Base-by-base conservation (phyloP, 2,329 filamentous ascomycete species). In the Aureobasidium leucospermi region DNA sequence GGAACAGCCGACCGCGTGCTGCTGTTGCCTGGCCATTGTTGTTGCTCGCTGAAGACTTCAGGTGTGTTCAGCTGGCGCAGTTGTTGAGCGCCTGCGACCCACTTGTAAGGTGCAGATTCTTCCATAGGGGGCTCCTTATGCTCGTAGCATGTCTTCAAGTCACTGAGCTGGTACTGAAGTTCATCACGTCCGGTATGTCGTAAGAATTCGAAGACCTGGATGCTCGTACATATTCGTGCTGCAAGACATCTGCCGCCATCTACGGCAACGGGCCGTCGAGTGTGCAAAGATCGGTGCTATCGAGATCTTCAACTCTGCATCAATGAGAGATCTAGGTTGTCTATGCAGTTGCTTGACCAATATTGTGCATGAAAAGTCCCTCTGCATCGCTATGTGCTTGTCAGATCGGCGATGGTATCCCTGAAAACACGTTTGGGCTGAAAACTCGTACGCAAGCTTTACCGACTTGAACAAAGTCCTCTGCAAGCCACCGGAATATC, bases 31-130 rank as follows among this genome's bases (percentile, higher is more conserved):
- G 23, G 23, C 23, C 23, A 23, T 23, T 23, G 23, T 23, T 28
- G 16, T 16, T 19, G 10, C 38, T 38, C 23, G 32, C 47, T 36
- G 32, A 23, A 19, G 31, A 38, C 19, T 31, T 52, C 8, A 29
- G 23, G 15, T 52, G 15, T 52, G 8, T 13, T 52, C 48, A 52
- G 48, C 48, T 52, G 48, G 23, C 36, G 23, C 16, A 13, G 34
- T 51, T 11, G 48, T 52, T 41, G 48, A 41, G 48, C 48, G 48
- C 36, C 48, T 52, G 19, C 13, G 48, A 52, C 48, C 48, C 48
- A 52, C 48, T 10, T 31, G 36, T 4, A 6, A 13, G 13, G 36
- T 36, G 48, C 36, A 52, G 34, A 16, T 29, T 31, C 36, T 31
- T 52, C 8, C 11, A 31, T 9, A 36, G 13, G 48, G 36, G 34